phyloP scores from a whole-genome alignment of 176 grass and related monocot species.

The Neostapfia colusana region DNA sequence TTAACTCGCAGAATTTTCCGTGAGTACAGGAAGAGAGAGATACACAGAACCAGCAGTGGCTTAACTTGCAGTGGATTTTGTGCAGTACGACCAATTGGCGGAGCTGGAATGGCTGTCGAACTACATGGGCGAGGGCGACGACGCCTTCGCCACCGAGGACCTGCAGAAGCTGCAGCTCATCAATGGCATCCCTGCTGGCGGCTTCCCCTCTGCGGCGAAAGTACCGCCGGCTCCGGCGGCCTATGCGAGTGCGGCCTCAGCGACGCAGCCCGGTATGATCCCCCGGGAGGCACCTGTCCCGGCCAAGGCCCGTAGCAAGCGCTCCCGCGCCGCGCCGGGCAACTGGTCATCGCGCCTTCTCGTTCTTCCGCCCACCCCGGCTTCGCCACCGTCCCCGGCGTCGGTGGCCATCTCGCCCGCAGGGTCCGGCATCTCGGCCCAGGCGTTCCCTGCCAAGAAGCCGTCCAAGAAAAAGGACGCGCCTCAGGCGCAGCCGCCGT shows the following conservation, averaged over 20 bases:
- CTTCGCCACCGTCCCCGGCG: conserved; percentile 38
- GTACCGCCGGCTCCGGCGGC: conserved; percentile 11
- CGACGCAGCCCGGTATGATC: conserved; percentile 31
- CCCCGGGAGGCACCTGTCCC: conserved; percentile 49
- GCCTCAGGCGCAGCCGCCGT: background rate
- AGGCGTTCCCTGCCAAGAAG: conserved; percentile 39
- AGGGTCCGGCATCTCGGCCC: conserved; percentile 39
- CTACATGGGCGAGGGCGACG: conserved; percentile 68
- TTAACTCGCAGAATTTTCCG: background rate
- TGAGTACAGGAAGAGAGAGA: background rate
- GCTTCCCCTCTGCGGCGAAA: conserved; percentile 8
- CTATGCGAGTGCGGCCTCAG: background rate
- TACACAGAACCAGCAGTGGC: background rate
- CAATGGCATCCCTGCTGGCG: conserved; percentile 47
- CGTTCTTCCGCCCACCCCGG: conserved; percentile 36
- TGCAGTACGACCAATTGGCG: conserved; percentile 81
- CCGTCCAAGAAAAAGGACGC: conserved; percentile 64
- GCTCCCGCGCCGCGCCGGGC: conserved; percentile 48
- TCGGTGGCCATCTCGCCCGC: conserved; percentile 54
- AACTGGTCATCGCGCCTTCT: conserved; percentile 70
- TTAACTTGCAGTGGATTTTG: conserved; percentile 40
- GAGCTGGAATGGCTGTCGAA: conserved; percentile 95
- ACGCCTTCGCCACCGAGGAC: conserved; percentile 71
- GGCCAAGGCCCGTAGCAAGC: conserved; percentile 70
- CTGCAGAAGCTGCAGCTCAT: conserved; percentile 91